Percentiles rank a stretch among this genome's conserved stretches.
phyloP scores from a whole-genome alignment of 108 stramenopile genomes.

The Nitzschia inconspicua region DNA sequence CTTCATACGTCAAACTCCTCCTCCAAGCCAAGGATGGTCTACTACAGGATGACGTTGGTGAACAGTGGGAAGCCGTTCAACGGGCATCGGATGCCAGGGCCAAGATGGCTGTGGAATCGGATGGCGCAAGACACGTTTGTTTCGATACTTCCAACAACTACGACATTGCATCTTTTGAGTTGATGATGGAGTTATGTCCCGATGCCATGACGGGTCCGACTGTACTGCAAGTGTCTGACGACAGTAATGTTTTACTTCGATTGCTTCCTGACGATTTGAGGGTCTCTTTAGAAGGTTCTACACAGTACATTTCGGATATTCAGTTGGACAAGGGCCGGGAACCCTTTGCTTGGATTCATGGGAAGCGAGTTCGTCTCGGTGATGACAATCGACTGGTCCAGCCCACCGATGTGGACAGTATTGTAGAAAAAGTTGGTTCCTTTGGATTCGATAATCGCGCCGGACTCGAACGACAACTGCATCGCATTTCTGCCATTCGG shows the following conservation, averaged over 20 bases:
- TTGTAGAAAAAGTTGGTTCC: constrained; percentile 4
- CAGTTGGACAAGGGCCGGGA: constrained; percentile 18
- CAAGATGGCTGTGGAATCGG: background rate
- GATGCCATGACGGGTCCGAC: background rate
- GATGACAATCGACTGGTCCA: constrained; percentile 7
- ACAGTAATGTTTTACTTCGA: background rate
- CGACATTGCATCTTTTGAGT: background rate
- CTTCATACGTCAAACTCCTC: background rate
- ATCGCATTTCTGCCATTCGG: constrained; percentile 34
- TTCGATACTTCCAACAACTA: constrained; percentile 1
- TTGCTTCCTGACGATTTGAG: constrained; percentile 7
- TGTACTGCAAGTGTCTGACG: background rate
- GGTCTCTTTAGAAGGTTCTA: background rate
- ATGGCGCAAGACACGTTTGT: background rate
- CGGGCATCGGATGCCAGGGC: background rate
- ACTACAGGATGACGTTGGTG: too few species aligned
- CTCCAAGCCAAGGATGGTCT: background rate
- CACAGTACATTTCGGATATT: constrained; percentile 6
- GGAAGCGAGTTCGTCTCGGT: constrained; percentile 10
- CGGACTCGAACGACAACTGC: constrained; percentile 26
- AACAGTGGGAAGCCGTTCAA: background rate
- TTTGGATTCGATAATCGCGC: constrained; percentile 43
- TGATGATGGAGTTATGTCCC: background rate
- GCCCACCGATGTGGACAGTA: constrained; percentile 7
- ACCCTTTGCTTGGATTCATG: constrained; percentile 24